These are phyloP conservation scores for Kazachstania africana DNA, from an alignment of 805 yeast species.

Conservation along the genomic window DNA sequence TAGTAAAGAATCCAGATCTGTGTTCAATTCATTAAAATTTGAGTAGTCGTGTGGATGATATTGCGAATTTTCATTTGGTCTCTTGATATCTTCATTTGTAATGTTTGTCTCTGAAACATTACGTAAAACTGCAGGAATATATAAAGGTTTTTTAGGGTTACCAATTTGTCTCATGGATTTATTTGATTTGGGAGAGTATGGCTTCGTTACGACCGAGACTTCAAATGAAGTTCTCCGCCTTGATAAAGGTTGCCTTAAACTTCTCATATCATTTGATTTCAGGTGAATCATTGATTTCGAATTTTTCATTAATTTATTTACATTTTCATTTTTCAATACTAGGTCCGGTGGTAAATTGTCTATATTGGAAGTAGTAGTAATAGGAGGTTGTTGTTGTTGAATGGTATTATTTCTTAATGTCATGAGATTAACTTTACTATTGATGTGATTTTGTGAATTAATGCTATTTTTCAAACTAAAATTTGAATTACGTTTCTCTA, in stretches of 20 bases:
- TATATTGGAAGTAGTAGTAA: too few relatives aligned
- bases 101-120: conserved; percentile 34
- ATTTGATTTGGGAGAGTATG: conserved; percentile 2
- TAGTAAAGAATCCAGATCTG: background rate
- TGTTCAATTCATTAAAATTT: background rate
- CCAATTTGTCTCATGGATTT: conserved; percentile 50
- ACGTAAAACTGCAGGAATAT: conserved; percentile 80
- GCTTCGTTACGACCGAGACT: background rate
- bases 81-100: conserved; percentile 27
- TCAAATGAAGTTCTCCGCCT: too few relatives aligned
- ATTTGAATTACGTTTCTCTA: too few relatives aligned
- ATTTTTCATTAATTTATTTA: too few relatives aligned
- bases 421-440: background rate
- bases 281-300: too few relatives aligned
- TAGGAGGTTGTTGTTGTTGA: background rate
- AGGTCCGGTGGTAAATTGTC: too few relatives aligned
- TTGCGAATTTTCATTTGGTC: background rate
- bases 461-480: too few relatives aligned
- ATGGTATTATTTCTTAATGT: background rate
- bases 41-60: too few relatives aligned
- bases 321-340: too few relatives aligned
- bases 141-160: conserved; percentile 76
- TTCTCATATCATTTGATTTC: too few relatives aligned
- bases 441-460: too few relatives aligned
- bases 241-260: background rate